A percentile compares a stretch with the other conserved stretches of the same genome.
Evolutionary conservation across 805 yeast genomes (phyloP).

Genomic region (Kockiozyma suomiensis): DNA sequence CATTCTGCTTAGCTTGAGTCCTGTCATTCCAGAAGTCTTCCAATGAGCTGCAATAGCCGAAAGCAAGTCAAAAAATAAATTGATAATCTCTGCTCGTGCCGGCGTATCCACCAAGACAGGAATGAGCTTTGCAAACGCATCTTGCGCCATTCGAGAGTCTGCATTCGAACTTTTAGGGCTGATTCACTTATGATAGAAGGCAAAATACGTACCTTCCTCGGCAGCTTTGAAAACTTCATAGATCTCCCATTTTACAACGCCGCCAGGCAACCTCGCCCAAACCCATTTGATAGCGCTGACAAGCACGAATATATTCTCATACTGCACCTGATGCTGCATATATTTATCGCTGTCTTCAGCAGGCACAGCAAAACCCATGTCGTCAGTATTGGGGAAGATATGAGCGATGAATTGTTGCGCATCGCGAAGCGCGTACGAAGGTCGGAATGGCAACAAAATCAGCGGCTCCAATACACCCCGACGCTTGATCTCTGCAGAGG

Average conservation of each 20-base stretch:
- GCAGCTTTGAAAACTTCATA: slow-evolving; percentile 67
- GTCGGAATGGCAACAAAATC: slow-evolving; percentile 74
- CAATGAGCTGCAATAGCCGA: slow-evolving; percentile 79
- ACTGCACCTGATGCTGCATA: slow-evolving; percentile 50
- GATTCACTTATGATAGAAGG: no score
- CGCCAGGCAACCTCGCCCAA: slow-evolving; percentile 80
- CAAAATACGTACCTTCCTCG: slow-evolving; percentile 47
- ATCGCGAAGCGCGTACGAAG: slow-evolving; percentile 57
- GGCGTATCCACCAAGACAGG: slow-evolving; percentile 82
- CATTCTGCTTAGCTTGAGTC: slow-evolving; percentile 76
- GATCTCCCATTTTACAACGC: slow-evolving; percentile 84
- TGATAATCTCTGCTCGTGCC: slow-evolving; percentile 86
- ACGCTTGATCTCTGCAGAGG: slow-evolving; percentile 71
- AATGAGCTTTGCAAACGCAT: slow-evolving; percentile 69
- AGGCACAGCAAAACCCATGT: slow-evolving; percentile 40
- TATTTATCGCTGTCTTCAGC: slow-evolving; percentile 46
- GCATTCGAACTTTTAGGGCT: no score
- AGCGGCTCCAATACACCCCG: slow-evolving; percentile 74
- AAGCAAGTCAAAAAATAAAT: slow-evolving; percentile 80
- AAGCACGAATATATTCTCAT: slow-evolving; percentile 61
- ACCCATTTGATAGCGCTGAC: slow-evolving; percentile 76
- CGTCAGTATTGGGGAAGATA: slow-evolving; percentile 58
- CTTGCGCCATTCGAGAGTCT: slow-evolving; percentile 65
- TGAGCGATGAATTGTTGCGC: slow-evolving; percentile 59
- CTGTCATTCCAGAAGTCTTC: slow-evolving; percentile 74